A percentile compares a stretch with the other conserved stretches of the same genome.
Evolutionary conservation across 805 yeast species (phyloP).

Genomic region (Wickerhamiella parazyma): DNA sequence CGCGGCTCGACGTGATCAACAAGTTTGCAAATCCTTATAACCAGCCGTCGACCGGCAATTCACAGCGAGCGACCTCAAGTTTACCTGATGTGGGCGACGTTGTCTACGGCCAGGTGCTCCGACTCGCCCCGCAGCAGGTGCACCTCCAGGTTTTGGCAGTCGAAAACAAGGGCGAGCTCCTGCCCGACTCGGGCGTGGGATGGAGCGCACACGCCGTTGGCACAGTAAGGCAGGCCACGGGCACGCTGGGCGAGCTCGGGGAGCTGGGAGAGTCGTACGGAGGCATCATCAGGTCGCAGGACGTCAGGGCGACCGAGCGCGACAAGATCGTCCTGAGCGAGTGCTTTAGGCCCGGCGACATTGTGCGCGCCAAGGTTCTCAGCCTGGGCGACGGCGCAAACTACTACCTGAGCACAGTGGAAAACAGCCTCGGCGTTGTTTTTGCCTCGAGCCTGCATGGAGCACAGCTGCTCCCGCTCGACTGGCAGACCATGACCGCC

Average conservation of each 20-base stretch:
- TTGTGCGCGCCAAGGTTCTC: constrained; percentile 65
- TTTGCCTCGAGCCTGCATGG: constrained; percentile 71
- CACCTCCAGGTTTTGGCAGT: constrained; percentile 61
- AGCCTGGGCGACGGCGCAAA: constrained; percentile 90
- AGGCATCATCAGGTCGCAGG: constrained; percentile 76
- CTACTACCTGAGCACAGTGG: constrained; percentile 78
- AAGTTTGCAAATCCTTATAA: constrained; percentile 18
- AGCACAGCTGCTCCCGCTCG: constrained; percentile 69
- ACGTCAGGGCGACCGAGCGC: constrained; percentile 79
- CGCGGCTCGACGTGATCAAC: constrained; percentile 19
- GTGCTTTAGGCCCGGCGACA: constrained; percentile 82
- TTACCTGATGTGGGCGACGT: constrained; percentile 75
- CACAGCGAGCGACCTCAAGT: constrained; percentile 15
- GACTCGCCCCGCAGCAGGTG: constrained; percentile 56
- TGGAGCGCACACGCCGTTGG: constrained; percentile 30
- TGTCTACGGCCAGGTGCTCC: constrained; percentile 62
- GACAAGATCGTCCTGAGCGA: constrained; percentile 71
- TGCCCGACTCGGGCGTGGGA: constrained; percentile 55
- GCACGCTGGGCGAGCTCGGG: constrained; percentile 29
- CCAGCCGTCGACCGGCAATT: constrained; percentile 10
- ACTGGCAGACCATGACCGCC: constrained; percentile 91
- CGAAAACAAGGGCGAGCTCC: constrained; percentile 44
- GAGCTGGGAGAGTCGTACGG: constrained; percentile 72
- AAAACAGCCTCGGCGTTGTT: constrained; percentile 85
- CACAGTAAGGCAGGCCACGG: constrained; percentile 20